These are phyloP conservation scores for Diaporthe destruens DNA, from an alignment of 2,329 filamentous ascomycete species.

Conservation along the genomic window DNA sequence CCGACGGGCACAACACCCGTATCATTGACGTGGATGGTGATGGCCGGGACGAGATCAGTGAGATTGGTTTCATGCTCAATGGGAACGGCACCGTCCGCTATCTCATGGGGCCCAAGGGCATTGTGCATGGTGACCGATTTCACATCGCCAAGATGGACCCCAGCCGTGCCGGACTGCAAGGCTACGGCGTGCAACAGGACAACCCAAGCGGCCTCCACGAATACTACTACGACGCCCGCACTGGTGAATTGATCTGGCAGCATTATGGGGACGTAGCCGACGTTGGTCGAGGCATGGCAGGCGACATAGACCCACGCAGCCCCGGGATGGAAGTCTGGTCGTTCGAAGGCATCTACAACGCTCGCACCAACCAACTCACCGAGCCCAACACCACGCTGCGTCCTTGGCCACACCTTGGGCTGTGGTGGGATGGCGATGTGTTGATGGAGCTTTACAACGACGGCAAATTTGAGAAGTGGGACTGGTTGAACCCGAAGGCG, in stretches of 20 bases:
- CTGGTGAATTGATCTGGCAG: constrained; percentile 1
- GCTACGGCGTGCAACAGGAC: neutral
- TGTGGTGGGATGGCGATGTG: constrained; percentile 5
- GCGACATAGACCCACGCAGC: neutral
- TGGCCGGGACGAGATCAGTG: neutral
- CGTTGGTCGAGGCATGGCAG: neutral
- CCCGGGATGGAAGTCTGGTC: constrained; percentile 9
- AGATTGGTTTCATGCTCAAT: constrained; percentile 1
- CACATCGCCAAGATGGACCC: constrained; percentile 18
- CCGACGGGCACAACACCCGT: neutral
- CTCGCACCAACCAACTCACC: neutral
- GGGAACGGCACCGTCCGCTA: neutral
- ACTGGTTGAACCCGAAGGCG: constrained; percentile 9
- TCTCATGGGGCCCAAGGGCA: neutral
- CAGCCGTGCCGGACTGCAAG: neutral
- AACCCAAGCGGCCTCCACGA: neutral
- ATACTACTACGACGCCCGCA: constrained; percentile 1
- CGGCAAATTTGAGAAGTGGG: constrained; percentile 13
- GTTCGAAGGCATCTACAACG: constrained; percentile 3
- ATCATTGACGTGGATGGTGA: constrained; percentile 9
- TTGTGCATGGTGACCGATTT: neutral
- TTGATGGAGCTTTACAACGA: neutral
- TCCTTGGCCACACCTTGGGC: neutral
- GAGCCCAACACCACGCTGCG: neutral
- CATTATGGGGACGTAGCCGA: neutral